Conservation (phyloP, 495 filamentous ascomycete species). For the Terfezia claveryi region DNA sequence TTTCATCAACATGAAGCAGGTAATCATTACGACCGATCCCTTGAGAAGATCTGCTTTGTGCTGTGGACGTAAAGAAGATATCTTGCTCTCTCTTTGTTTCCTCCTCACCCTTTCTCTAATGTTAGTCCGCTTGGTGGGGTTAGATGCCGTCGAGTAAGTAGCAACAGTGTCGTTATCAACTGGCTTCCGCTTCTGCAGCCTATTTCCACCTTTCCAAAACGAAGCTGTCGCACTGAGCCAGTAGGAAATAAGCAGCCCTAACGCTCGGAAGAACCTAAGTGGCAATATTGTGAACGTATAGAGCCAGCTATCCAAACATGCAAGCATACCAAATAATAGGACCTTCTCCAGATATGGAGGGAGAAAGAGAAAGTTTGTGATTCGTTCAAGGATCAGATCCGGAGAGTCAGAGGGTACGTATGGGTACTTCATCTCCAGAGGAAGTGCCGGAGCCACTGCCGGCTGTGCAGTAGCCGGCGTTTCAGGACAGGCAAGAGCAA, state of each 20-base stretch:
- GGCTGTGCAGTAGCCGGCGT: background rate
- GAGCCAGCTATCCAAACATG: constrained; percentile 92
- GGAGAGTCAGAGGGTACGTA: constrained; percentile 45
- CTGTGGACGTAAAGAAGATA: constrained; percentile 61
- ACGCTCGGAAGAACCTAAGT: constrained; percentile 65
- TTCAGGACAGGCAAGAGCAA: constrained; percentile 15
- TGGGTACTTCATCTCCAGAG: background rate
- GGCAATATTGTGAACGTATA: constrained; percentile 90
- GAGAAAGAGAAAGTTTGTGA: constrained; percentile 72
- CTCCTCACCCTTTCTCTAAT: constrained; percentile 16
- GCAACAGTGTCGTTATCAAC: background rate
- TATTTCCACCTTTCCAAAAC: constrained; percentile 14
- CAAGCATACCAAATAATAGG: constrained; percentile 66
- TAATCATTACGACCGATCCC: constrained; percentile 62
- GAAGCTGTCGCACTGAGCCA: constrained; percentile 24
- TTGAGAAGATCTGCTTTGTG: constrained; percentile 93
- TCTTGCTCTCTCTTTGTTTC: constrained; percentile 50
- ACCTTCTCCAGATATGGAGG: constrained; percentile 67
- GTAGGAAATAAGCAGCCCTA: constrained; percentile 52
- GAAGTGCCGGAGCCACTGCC: background rate
- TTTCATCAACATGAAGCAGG: constrained; percentile 65
- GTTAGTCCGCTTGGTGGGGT: constrained; percentile 13
- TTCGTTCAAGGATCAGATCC: constrained; percentile 79
- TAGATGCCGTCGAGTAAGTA: constrained; percentile 1
- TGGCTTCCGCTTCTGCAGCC: constrained; percentile 6